These are phyloP conservation scores for Peronosclerospora sorghi DNA, from an alignment of 352 stramenopile species.

Conservation along the genomic window DNA sequence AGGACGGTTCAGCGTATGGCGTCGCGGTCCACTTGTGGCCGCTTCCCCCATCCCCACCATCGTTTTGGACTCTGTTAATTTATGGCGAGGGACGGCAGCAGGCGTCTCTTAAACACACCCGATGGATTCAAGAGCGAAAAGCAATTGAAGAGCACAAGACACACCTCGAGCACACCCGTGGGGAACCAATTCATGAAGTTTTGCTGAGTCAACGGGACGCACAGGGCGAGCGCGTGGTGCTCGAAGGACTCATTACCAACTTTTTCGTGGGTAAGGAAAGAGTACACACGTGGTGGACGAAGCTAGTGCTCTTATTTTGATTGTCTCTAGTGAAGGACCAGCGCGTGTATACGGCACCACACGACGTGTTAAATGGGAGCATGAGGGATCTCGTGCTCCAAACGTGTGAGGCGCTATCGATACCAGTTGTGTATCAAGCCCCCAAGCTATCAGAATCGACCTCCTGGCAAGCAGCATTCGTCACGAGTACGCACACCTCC, in stretches of 20 bases:
- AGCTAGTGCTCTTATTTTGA: neutral
- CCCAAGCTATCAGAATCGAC: slow-evolving; percentile 40
- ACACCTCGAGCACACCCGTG: slow-evolving; percentile 11
- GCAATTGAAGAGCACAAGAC: slow-evolving; percentile 30
- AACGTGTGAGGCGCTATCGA: slow-evolving; percentile 40
- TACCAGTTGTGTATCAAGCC: slow-evolving; percentile 43
- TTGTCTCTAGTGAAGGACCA: no score
- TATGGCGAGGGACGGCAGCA: slow-evolving; percentile 33
- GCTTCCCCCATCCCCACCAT: no score
- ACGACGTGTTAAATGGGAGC: slow-evolving; percentile 47
- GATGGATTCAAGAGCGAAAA: slow-evolving; percentile 52
- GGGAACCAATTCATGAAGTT: slow-evolving; percentile 51
- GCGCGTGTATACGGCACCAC: slow-evolving; percentile 36
- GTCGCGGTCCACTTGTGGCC: slow-evolving; percentile 47
- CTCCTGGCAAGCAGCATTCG: slow-evolving; percentile 53
- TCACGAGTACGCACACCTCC: slow-evolving; percentile 38
- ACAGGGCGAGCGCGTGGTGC: slow-evolving; percentile 23
- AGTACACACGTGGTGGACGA: neutral
- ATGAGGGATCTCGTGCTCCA: slow-evolving; percentile 49
- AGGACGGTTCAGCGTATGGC: slow-evolving; percentile 9
- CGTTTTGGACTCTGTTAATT: slow-evolving; percentile 44
- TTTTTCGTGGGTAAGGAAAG: slow-evolving; percentile 60
- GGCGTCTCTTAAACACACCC: slow-evolving; percentile 57
- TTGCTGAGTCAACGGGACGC: slow-evolving; percentile 25
- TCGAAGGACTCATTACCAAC: slow-evolving; percentile 74